These are phyloP conservation scores for Fusarium brachygibbosum DNA, from an alignment of 2,329 filamentous ascomycete species.

Conservation along the genomic window DNA sequence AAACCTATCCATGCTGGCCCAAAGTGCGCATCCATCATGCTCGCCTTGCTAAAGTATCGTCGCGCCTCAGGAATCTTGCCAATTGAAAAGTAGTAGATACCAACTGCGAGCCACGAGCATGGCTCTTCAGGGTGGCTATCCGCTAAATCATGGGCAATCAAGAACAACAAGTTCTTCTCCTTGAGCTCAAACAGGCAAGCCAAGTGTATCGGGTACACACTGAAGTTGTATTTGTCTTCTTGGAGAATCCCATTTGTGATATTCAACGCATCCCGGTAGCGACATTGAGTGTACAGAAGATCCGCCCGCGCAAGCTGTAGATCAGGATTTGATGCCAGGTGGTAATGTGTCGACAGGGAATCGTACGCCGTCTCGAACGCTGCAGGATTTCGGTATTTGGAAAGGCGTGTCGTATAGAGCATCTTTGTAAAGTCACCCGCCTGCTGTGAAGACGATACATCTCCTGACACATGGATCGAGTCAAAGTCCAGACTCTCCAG, in stretches of 20 bases:
- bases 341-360: slow-evolving; percentile 93
- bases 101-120: slow-evolving; percentile 93
- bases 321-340: slow-evolving; percentile 86
- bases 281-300: slow-evolving; percentile 92
- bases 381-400: slow-evolving; percentile 91
- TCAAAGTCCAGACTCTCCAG: slow-evolving; percentile 92
- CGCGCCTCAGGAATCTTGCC: slow-evolving; percentile 92
- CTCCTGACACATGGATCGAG: slow-evolving; percentile 75
- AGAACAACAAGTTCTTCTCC: slow-evolving; percentile 88
- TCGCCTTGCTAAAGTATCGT: slow-evolving; percentile 96
- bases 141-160: slow-evolving; percentile 91
- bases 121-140: slow-evolving; percentile 93
- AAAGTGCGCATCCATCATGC: slow-evolving; percentile 97
- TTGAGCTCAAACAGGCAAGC: slow-evolving; percentile 90
- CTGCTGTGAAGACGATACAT: slow-evolving; percentile 80
- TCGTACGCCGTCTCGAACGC: slow-evolving; percentile 89
- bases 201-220: slow-evolving; percentile 89
- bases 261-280: slow-evolving; percentile 86
- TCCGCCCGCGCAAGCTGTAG: slow-evolving; percentile 91
- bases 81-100: slow-evolving; percentile 92
- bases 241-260: slow-evolving; percentile 87
- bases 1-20: slow-evolving; percentile 99
- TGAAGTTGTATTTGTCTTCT: slow-evolving; percentile 89
- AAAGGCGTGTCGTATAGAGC: slow-evolving; percentile 94
- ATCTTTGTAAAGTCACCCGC: slow-evolving; percentile 94